A percentile compares a stretch with the other conserved stretches of the same genome.
Conservation (phyloP, 2,329 filamentous ascomycete species). For the Mollisia scopiformis region DNA sequence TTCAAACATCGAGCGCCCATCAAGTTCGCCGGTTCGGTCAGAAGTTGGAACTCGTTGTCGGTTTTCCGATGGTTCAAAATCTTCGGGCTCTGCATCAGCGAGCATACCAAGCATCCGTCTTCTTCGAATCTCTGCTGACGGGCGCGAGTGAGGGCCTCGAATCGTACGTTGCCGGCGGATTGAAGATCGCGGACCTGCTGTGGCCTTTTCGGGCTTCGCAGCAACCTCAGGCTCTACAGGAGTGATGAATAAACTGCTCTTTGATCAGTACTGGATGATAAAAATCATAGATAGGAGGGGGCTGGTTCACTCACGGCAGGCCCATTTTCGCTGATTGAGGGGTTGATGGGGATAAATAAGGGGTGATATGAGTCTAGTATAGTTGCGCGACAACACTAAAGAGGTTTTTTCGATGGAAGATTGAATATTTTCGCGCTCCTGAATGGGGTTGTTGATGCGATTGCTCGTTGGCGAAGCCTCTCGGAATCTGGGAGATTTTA, state of each 20-base stretch:
- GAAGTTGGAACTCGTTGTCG: slow-evolving; percentile 1
- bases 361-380: neutral
- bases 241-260: slow-evolving; percentile 35
- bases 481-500: too few species aligned
- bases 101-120: slow-evolving; percentile 24
- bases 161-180: slow-evolving; percentile 34
- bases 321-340: slow-evolving; percentile 32
- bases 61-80: slow-evolving; percentile 22
- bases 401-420: neutral
- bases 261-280: slow-evolving; percentile 25
- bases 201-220: slow-evolving; percentile 33
- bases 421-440: neutral
- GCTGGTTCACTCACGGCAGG: slow-evolving; percentile 34
- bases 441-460: neutral
- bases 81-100: slow-evolving; percentile 18
- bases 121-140: slow-evolving; percentile 25
- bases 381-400: neutral
- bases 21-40: neutral
- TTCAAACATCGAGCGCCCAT: slow-evolving; percentile 21
- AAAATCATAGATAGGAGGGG: slow-evolving; percentile 22
- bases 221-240: slow-evolving; percentile 33
- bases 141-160: slow-evolving; percentile 23
- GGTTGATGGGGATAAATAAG: slow-evolving; percentile 1
- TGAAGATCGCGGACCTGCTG: slow-evolving; percentile 32
- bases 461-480: too few species aligned